These are phyloP conservation scores for Henckelia pumila DNA, from an alignment of 257 asterid genomes.

Conservation along the genomic window DNA sequence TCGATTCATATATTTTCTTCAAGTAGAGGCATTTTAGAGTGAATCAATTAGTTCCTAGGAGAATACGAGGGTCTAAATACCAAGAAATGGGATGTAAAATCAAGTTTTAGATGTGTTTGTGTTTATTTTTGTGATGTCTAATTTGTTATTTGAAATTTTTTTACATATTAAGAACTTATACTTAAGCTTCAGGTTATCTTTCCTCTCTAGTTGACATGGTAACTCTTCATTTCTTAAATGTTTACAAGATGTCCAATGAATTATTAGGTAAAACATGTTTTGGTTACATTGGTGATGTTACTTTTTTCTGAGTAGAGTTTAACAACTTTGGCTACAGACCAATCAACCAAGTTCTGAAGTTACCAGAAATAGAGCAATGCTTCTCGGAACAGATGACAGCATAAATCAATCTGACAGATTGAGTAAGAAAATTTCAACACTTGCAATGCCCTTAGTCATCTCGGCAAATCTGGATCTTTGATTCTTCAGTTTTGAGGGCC, in stretches of 20 bases:
- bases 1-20: neutral
- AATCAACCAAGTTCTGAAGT: conserved; percentile 76
- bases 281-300: conserved; percentile 18
- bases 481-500: conserved; percentile 65
- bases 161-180: neutral
- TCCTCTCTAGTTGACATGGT: conserved; percentile 12
- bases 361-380: conserved; percentile 69
- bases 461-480: conserved; percentile 69
- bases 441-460: conserved; percentile 61
- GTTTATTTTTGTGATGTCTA: neutral
- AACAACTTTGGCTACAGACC: conserved; percentile 54
- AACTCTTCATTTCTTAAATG: conserved; percentile 22
- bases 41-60: neutral
- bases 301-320: conserved; percentile 30
- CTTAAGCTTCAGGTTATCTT: conserved; percentile 9
- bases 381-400: conserved; percentile 64
- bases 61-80: neutral
- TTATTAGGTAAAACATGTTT: conserved; percentile 26
- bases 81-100: conserved; percentile 9
- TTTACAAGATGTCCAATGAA: conserved; percentile 17
- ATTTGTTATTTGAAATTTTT: neutral
- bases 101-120: neutral
- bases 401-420: conserved; percentile 49
- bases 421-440: conserved; percentile 64
- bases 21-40: neutral